These are phyloP conservation scores for Meira miltonrushii DNA, from an alignment of 1,284 basidiomycete genomes.

Conservation along the genomic window DNA sequence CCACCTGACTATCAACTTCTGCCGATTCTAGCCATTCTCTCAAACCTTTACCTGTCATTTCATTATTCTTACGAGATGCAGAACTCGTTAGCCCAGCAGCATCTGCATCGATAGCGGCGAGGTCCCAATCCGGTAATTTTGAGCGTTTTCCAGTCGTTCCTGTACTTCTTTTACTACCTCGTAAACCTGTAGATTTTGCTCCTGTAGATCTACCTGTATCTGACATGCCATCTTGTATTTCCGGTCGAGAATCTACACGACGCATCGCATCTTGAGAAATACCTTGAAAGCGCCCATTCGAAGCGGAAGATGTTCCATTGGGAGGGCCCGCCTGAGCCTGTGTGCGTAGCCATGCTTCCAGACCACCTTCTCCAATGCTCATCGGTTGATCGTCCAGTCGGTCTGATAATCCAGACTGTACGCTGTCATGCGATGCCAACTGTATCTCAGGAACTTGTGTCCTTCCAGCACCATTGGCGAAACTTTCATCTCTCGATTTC, in stretches of 20 bases:
- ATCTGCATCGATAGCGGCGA: constrained; percentile 21
- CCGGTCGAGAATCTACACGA: constrained; percentile 3
- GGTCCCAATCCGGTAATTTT: constrained; percentile 23
- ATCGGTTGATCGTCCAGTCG: not conserved
- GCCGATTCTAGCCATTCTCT: not conserved
- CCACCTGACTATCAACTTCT: not conserved
- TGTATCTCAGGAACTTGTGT: too few relatives aligned
- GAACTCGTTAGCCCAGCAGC: not conserved
- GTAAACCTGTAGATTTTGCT: constrained; percentile 14
- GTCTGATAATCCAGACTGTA: too few relatives aligned
- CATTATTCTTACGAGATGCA: not conserved
- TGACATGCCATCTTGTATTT: constrained; percentile 8
- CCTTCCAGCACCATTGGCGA: not conserved
- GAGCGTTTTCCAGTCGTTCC: constrained; percentile 15
- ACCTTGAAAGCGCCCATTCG: not conserved
- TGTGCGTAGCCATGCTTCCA: constrained; percentile 16
- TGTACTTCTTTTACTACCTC: constrained; percentile 4
- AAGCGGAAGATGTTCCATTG: not conserved
- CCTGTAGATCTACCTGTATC: not conserved
- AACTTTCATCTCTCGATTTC: not conserved
- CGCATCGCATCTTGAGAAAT: not conserved
- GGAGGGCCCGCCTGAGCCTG: constrained; percentile 9
- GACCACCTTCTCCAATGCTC: constrained; percentile 4
- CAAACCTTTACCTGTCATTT: not conserved
- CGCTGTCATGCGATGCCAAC: too few relatives aligned